Conservation (phyloP, 805 yeast species). For the Phaffomyces thermotolerans region DNA sequence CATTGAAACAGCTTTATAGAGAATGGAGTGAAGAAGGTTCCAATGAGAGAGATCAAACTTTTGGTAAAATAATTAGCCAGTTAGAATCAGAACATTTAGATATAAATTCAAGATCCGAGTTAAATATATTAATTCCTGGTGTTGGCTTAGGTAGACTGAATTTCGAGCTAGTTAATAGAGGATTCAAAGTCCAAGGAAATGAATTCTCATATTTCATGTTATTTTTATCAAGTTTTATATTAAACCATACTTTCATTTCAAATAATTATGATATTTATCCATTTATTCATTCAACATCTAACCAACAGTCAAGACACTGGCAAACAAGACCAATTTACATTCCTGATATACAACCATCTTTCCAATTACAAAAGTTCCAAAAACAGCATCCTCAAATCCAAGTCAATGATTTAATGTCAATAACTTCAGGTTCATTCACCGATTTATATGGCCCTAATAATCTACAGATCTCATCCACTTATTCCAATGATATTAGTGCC, state of each 20-base stretch:
- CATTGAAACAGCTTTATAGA: constrained; percentile 48
- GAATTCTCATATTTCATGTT: constrained; percentile 63
- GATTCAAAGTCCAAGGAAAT: constrained; percentile 60
- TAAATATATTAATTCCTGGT: constrained; percentile 52
- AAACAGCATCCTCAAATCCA: constrained; percentile 32
- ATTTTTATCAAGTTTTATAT: constrained; percentile 43
- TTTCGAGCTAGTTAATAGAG: constrained; percentile 44
- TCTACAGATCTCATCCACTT: constrained; percentile 11
- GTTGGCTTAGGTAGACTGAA: constrained; percentile 58
- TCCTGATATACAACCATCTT: constrained; percentile 45
- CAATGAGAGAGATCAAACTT: constrained; percentile 36
- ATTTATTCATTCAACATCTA: constrained; percentile 44
- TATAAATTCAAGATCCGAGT: constrained; percentile 27
- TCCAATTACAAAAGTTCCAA: constrained; percentile 27
- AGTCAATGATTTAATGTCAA: constrained; percentile 51
- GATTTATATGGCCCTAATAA: constrained; percentile 53
- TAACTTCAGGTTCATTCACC: constrained; percentile 66
- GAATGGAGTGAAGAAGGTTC: constrained; percentile 57
- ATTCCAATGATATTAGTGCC: constrained; percentile 29
- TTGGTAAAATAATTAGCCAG: constrained; percentile 29
- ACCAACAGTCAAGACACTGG: constrained; percentile 35
- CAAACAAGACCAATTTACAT: constrained; percentile 45
- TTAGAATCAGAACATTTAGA: constrained; percentile 32
- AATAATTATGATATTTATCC: constrained; percentile 43
- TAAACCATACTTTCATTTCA: constrained; percentile 38